Conservation (phyloP, 345 rosid genomes). For the Trapa bicornis region DNA sequence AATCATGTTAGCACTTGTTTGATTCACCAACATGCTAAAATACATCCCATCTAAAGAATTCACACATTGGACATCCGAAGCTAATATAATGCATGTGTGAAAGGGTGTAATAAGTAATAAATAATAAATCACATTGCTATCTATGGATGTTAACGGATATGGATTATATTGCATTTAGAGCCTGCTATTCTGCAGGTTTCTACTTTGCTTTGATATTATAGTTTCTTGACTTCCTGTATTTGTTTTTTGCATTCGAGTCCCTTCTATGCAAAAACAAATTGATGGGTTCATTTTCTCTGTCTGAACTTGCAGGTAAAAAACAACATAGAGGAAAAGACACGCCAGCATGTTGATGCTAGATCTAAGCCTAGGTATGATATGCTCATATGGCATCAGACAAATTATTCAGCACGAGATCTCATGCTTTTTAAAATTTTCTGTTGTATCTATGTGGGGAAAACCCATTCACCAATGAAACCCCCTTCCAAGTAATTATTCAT, state of each 20-base stretch:
- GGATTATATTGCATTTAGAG: too few species aligned
- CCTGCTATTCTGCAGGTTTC: background rate
- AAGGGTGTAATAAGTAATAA: too few species aligned
- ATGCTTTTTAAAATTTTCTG: background rate
- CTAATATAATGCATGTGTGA: too few species aligned
- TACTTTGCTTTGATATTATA: background rate
- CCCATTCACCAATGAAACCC: background rate
- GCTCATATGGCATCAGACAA: background rate
- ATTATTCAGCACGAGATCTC: background rate
- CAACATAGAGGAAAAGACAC: conserved; percentile 18
- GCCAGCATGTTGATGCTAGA: conserved; percentile 60
- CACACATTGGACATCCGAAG: too few species aligned
- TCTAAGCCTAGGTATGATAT: conserved; percentile 65
- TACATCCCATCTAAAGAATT: too few species aligned
- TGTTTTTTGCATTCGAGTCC: background rate
- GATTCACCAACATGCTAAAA: too few species aligned
- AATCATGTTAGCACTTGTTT: too few species aligned
- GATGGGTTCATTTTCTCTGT: background rate
- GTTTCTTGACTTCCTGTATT: background rate
- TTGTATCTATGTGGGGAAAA: background rate
- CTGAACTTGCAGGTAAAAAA: conserved; percentile 36
- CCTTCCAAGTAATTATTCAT: background rate
- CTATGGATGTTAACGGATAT: too few species aligned
- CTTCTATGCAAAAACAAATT: background rate
- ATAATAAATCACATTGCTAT: too few species aligned